Evolutionary conservation across 179 eudicot species (phyloP).

Genomic region (Spergularia azorica): DNA sequence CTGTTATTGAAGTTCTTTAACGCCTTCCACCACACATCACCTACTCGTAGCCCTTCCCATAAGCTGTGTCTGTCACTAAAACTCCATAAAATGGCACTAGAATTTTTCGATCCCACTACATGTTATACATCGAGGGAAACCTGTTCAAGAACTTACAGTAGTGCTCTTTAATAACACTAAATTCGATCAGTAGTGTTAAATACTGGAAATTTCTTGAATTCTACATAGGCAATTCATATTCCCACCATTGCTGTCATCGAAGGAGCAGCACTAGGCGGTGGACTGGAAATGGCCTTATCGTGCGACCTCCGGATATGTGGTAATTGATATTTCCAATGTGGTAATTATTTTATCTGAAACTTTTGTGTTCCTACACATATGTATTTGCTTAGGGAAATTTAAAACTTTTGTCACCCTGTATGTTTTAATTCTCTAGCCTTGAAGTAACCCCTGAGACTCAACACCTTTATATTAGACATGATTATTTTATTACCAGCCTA

Average conservation of each 20-base stretch:
- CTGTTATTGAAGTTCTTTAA: too few species aligned
- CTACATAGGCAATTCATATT: conserved; percentile 58
- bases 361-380: not conserved
- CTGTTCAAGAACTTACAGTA: not conserved
- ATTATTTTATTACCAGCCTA: not conserved
- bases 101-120: not conserved
- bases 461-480: not conserved
- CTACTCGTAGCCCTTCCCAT: too few species aligned
- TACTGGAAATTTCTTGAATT: conserved; percentile 24
- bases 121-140: not conserved
- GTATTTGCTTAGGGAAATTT: not conserved
- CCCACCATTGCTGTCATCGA: conserved; percentile 97
- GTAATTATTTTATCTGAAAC: not conserved
- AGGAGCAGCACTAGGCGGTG: conserved; percentile 99
- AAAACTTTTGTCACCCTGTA: not conserved
- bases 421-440: not conserved
- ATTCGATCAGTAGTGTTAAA: conserved; percentile 12
- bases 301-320: conserved; percentile 97
- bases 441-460: not conserved
- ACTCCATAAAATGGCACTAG: not conserved
- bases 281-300: conserved; percentile 92
- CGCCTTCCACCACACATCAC: too few species aligned
- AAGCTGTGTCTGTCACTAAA: not conserved
- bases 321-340: conserved; percentile 27
- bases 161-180: not conserved